Evolutionary conservation across 2,329 filamentous ascomycete species (phyloP).

Genomic region (Fusarium citri): DNA sequence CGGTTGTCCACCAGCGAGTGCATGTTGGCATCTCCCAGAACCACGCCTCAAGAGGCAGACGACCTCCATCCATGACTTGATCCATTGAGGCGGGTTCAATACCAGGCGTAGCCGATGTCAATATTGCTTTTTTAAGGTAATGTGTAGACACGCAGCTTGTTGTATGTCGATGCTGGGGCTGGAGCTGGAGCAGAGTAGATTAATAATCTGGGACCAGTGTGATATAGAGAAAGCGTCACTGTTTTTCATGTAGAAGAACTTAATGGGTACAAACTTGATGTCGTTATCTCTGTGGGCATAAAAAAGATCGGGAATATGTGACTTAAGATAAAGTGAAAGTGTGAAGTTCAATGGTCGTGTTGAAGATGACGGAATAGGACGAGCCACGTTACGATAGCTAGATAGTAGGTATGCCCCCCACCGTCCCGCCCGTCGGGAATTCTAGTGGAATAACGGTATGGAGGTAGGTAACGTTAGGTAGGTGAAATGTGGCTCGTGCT

Average conservation of each 20-base stretch:
- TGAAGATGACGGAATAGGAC: constrained; percentile 37
- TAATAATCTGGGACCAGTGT: background rate
- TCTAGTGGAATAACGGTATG: background rate
- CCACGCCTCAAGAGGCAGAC: constrained; percentile 92
- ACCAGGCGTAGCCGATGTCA: background rate
- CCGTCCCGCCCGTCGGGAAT: background rate
- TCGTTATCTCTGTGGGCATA: background rate
- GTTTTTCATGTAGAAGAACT: background rate
- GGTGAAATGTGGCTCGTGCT: constrained; percentile 18
- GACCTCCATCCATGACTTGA: constrained; percentile 69
- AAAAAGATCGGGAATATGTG: background rate
- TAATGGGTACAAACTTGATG: background rate
- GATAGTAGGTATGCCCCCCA: background rate
- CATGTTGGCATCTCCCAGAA: constrained; percentile 99
- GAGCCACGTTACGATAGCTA: constrained; percentile 38
- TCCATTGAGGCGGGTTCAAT: constrained; percentile 58
- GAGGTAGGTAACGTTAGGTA: background rate
- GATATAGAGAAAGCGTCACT: background rate
- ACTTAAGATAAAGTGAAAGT: constrained; percentile 1
- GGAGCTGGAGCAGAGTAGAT: background rate
- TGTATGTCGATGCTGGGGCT: background rate
- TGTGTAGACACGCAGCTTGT: background rate
- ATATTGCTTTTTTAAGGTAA: background rate
- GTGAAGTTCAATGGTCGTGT: constrained; percentile 1
- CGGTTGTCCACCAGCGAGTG: constrained; percentile 96